phyloP scores from a whole-genome alignment of 1,284 basidiomycete species.

The Papiliotrema nemorosa region DNA sequence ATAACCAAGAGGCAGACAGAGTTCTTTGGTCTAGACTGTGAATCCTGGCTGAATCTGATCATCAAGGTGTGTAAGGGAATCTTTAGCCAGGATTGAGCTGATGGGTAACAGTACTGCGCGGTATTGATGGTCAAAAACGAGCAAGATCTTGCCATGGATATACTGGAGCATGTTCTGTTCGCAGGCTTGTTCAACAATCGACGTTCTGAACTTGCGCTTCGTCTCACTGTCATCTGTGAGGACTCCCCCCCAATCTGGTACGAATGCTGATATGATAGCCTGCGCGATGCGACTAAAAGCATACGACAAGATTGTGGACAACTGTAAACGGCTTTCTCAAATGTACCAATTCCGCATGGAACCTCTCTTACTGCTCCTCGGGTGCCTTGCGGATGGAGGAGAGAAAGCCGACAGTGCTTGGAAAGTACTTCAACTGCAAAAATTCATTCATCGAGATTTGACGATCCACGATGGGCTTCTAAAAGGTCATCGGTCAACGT shows the following conservation, averaged over 20 bases:
- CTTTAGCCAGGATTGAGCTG: too few relatives aligned
- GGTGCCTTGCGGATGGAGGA: slow-evolving; percentile 63
- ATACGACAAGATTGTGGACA: slow-evolving; percentile 61
- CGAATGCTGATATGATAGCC: slow-evolving; percentile 60
- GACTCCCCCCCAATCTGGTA: slow-evolving; percentile 8
- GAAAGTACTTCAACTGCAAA: slow-evolving; percentile 70
- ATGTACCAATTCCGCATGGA: slow-evolving; percentile 66
- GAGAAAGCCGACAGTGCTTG: slow-evolving; percentile 66
- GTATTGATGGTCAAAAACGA: slow-evolving; percentile 61
- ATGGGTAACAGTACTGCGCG: slow-evolving; percentile 68
- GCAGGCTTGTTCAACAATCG: slow-evolving; percentile 72
- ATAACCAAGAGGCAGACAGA: slow-evolving; percentile 33
- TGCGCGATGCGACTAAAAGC: slow-evolving; percentile 63
- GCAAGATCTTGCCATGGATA: slow-evolving; percentile 69
- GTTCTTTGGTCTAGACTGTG: slow-evolving; percentile 79
- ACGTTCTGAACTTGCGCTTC: slow-evolving; percentile 64
- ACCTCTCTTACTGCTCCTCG: slow-evolving; percentile 67
- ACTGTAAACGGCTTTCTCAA: slow-evolving; percentile 53
- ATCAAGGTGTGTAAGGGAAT: slow-evolving; percentile 72
- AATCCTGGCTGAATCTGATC: slow-evolving; percentile 79
- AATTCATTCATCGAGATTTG: slow-evolving; percentile 74
- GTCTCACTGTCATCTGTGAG: slow-evolving; percentile 68
- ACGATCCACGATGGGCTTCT: slow-evolving; percentile 62
- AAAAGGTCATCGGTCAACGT: slow-evolving; percentile 55
- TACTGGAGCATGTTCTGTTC: slow-evolving; percentile 70